Conservation (phyloP, 148 eudicot species). For the Vaccinium corymbosum region DNA sequence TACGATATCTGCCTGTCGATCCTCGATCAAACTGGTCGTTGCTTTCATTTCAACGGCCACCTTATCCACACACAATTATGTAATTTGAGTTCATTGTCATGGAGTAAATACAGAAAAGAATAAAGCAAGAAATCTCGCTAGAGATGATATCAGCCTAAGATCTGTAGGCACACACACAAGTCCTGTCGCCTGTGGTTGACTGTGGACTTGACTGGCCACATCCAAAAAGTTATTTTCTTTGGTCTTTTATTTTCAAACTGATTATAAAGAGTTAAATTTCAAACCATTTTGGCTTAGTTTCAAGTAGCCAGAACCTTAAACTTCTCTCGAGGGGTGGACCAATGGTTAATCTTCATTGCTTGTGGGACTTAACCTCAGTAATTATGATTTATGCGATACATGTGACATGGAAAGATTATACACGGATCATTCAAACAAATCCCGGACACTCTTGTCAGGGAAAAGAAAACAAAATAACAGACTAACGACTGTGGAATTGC, state of each 20-base stretch:
- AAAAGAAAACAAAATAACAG: no score
- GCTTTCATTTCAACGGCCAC: constrained; percentile 42
- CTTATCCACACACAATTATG: constrained; percentile 25
- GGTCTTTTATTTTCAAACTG: background rate
- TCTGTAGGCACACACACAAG: background rate
- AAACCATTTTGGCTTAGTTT: background rate
- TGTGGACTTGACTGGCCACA: background rate
- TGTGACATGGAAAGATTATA: background rate
- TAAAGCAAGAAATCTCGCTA: background rate
- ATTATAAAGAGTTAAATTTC: background rate
- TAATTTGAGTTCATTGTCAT: background rate
- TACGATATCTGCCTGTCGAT: constrained; percentile 30
- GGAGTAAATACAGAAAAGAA: background rate
- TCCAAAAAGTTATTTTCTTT: background rate
- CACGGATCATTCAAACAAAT: no score
- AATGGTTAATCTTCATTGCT: background rate
- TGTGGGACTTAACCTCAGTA: background rate
- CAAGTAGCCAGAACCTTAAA: background rate
- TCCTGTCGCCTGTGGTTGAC: background rate
- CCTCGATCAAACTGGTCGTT: constrained; percentile 29
- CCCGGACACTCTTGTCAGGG: no score
- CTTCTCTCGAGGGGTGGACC: background rate
- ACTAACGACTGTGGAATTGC: no score
- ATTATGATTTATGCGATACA: background rate
- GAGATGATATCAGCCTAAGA: constrained; percentile 7